Percentiles rank a stretch among this genome's conserved stretches.
These are phyloP conservation scores for Myochromella boudieri DNA, from an alignment of 768 basidiomycete genomes.

Conservation along the genomic window DNA sequence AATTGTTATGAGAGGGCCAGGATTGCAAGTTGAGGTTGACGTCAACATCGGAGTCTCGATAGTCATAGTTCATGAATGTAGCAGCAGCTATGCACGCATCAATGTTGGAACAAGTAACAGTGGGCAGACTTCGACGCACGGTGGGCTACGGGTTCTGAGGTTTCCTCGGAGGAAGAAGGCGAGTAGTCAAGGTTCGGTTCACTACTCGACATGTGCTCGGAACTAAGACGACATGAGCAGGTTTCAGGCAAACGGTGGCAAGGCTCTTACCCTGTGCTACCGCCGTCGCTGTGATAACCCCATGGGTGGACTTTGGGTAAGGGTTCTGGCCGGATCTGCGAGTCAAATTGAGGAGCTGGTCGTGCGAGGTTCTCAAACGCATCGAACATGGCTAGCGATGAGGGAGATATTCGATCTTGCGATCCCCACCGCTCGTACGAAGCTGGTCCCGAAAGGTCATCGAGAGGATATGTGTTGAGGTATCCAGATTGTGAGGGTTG, in stretches of 20 bases:
- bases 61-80: conserved; percentile 4
- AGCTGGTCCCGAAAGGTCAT: conserved; percentile 4
- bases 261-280: conserved; percentile 22
- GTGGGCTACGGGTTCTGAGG: conserved; percentile 14
- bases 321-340: conserved; percentile 1
- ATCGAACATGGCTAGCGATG: conserved; percentile 6
- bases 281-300: conserved; percentile 22
- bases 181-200: conserved; percentile 20
- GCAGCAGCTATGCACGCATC: too few species aligned
- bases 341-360: conserved; percentile 10
- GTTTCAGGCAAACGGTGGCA: neutral
- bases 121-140: conserved; percentile 15
- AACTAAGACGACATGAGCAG: conserved; percentile 7
- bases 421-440: conserved; percentile 14
- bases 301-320: conserved; percentile 19
- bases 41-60: conserved; percentile 7
- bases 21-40: neutral
- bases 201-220: conserved; percentile 13
- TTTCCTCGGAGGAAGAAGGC: conserved; percentile 22
- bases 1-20: conserved; percentile 8
- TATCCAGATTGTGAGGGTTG: conserved; percentile 5
- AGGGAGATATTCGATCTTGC: conserved; percentile 10
- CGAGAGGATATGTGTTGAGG: conserved; percentile 4
- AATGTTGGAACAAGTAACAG: too few species aligned
- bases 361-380: conserved; percentile 8